Base-by-base conservation (phyloP, 2,329 filamentous ascomycete genomes). In the Colletotrichum noveboracense region DNA sequence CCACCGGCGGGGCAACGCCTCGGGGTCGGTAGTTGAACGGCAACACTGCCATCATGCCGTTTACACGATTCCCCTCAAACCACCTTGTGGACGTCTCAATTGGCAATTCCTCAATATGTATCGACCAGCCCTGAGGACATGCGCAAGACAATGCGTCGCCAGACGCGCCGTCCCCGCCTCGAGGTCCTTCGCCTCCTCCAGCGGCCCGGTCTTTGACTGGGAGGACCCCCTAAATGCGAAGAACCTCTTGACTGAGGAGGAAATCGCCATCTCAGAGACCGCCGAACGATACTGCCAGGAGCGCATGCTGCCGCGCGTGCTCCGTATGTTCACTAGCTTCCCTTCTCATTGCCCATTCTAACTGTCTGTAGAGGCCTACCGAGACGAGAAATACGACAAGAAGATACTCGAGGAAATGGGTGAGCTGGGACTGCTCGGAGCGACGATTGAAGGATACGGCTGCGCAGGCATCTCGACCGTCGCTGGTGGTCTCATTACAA, bases 281-380 rank as follows among this genome's bases (percentile, higher is more conserved):
- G 96, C 96, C 38, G 94, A 98, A 85, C 91, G 95, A 76, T 99
- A 98, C 82, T 98, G 96, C 83, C 96, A 98, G 85, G 96, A 98
- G 83, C 91, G 92, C 76, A 89, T 99, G 87, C 88, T 94, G 56
- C 97, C 97, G 66, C 90, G 96, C 78, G 94, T 99, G 66, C 89
- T 98, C 75, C 93, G 96, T 98, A 89, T 79, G 91, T 85, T 75
- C 76, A 2, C 30, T 64, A 55, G 58, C 26, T 78, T 65, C 60
- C 52, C 64, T 36, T 26, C 26, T 34, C 16, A 2, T 36, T 21
- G 56, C 60, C 76, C 14, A 14, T 14, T 24, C 74, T 71, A 58
- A 70, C 52, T 36, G 66, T 65, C 38, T 58, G 6, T 77, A 96
- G 95, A 96, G 85, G 94, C 95, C 75, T 97, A 96, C 78, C 85